Evolutionary conservation across 2,329 filamentous ascomycete species (phyloP).

Genomic region (Rosellinia necatrix): DNA sequence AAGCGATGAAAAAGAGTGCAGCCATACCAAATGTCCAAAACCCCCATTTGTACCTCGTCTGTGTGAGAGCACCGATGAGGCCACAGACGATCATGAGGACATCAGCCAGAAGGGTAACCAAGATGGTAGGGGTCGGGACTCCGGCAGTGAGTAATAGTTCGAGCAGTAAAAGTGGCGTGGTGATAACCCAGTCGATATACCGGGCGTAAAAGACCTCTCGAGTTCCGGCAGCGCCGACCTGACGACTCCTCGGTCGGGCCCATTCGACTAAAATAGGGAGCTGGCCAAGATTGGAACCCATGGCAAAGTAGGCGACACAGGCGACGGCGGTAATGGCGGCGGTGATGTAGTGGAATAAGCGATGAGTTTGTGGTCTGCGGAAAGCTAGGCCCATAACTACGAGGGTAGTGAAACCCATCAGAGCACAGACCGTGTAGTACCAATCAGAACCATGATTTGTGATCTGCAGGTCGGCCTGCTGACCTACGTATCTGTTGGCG

Average conservation of each 20-base stretch:
- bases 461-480: conserved; percentile 61
- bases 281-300: conserved; percentile 69
- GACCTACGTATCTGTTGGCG: conserved; percentile 51
- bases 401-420: conserved; percentile 62
- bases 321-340: conserved; percentile 62
- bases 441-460: conserved; percentile 64
- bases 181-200: conserved; percentile 68
- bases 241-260: conserved; percentile 43
- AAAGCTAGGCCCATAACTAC: conserved; percentile 56
- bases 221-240: conserved; percentile 53
- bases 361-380: conserved; percentile 58
- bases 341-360: conserved; percentile 69
- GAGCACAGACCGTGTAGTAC: conserved; percentile 64
- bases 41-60: conserved; percentile 69
- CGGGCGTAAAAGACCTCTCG: conserved; percentile 70
- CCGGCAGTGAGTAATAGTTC: conserved; percentile 67
- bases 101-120: conserved; percentile 66
- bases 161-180: conserved; percentile 66
- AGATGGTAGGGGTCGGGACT: conserved; percentile 66
- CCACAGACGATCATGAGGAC: conserved; percentile 70
- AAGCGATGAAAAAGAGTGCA: conserved; percentile 64
- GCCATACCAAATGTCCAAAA: conserved; percentile 63
- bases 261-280: conserved; percentile 67
- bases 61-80: conserved; percentile 67
- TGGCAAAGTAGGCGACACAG: conserved; percentile 67